These are phyloP conservation scores for Schwanniomyces polymorphus DNA, from an alignment of 805 yeast species.

Conservation along the genomic window DNA sequence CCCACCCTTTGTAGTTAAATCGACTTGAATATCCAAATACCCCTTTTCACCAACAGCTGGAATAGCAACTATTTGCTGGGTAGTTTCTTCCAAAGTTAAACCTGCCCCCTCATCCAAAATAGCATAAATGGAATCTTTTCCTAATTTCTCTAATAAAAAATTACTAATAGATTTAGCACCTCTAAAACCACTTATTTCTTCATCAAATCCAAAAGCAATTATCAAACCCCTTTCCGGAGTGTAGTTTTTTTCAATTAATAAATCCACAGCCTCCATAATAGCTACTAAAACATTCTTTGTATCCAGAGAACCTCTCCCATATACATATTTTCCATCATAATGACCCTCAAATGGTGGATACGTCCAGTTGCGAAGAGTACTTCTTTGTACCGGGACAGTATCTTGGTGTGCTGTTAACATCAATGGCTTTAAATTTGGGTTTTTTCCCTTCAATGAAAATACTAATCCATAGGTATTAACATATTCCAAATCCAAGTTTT, in stretches of 20 bases:
- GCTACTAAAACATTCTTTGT: slow-evolving; percentile 71
- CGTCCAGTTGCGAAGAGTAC: slow-evolving; percentile 59
- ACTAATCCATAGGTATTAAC: slow-evolving; percentile 67
- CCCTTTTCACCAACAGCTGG: slow-evolving; percentile 51
- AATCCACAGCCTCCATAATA: slow-evolving; percentile 64
- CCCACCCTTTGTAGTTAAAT: slow-evolving; percentile 67
- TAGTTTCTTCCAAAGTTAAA: slow-evolving; percentile 43
- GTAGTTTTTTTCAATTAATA: slow-evolving; percentile 53
- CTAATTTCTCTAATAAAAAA: slow-evolving; percentile 53
- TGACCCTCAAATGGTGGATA: slow-evolving; percentile 60
- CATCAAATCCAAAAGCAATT: slow-evolving; percentile 75
- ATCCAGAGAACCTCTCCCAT: slow-evolving; percentile 81
- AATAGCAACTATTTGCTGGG: slow-evolving; percentile 58
- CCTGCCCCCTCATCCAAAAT: slow-evolving; percentile 70
- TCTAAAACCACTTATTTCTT: slow-evolving; percentile 64
- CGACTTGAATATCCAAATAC: slow-evolving; percentile 47
- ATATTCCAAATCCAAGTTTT: slow-evolving; percentile 48
- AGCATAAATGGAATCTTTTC: slow-evolving; percentile 57
- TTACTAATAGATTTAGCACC: slow-evolving; percentile 58
- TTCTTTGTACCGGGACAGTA: slow-evolving; percentile 72
- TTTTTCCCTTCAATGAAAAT: slow-evolving; percentile 58
- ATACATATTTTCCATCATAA: slow-evolving; percentile 64
- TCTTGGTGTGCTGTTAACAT: slow-evolving; percentile 76
- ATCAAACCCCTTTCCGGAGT: slow-evolving; percentile 61
- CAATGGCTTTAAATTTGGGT: slow-evolving; percentile 58